Conservation (phyloP, 192 early-diverging fungal species). For the Dissophora globulifera region DNA sequence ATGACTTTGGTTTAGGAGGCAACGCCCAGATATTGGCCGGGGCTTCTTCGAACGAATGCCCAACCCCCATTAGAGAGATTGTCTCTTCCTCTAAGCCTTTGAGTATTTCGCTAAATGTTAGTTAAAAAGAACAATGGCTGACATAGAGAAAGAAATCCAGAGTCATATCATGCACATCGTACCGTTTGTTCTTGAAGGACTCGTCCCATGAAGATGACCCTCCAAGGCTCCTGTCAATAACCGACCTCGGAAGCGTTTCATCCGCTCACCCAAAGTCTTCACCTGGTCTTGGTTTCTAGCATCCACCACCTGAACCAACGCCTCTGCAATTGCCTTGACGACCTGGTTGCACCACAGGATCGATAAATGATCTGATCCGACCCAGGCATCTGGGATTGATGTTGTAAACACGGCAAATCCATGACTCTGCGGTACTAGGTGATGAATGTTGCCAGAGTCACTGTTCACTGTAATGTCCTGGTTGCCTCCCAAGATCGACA, state of each 20-base stretch:
- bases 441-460: slow-evolving; percentile 73
- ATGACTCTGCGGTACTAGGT: slow-evolving; percentile 70
- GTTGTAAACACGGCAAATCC: slow-evolving; percentile 85
- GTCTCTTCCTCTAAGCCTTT: slow-evolving; percentile 3
- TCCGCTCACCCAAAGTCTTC: slow-evolving; percentile 66
- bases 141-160: too few relatives aligned
- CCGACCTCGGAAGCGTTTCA: slow-evolving; percentile 67
- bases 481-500: slow-evolving; percentile 92
- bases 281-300: slow-evolving; percentile 64
- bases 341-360: slow-evolving; percentile 96
- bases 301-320: slow-evolving; percentile 72
- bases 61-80: too few relatives aligned
- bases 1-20: not conserved
- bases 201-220: too few relatives aligned
- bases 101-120: too few relatives aligned
- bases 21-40: slow-evolving; percentile 43
- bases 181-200: too few relatives aligned
- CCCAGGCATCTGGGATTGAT: slow-evolving; percentile 87
- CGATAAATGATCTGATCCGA: slow-evolving; percentile 84
- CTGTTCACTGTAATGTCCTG: slow-evolving; percentile 88
- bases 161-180: not conserved
- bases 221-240: slow-evolving; percentile 69
- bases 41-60: too few relatives aligned
- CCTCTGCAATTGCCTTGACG: slow-evolving; percentile 66
- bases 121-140: not conserved